Base-by-base conservation (phyloP, 2,329 filamentous ascomycete species). In the Penicillium griseofulvum region DNA sequence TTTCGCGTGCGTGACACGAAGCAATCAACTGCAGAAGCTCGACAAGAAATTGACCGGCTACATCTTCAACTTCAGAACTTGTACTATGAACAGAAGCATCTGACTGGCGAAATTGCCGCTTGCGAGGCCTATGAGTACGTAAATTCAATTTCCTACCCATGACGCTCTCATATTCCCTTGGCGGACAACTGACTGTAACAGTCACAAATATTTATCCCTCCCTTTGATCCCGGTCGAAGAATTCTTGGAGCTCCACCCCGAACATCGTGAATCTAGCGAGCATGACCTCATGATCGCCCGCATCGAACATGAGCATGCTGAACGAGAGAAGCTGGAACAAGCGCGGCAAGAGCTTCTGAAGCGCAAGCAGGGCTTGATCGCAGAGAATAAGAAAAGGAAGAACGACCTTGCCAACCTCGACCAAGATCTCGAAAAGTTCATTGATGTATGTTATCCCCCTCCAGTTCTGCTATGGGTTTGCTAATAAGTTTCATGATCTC, bases 41-140 rank as follows among this genome's bases (percentile, higher is more conserved):
- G 92, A 46, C 89, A 93, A 66, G 91, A 96, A 74, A 91, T 97
- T 61, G 94, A 99, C 71, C 85, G 87, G 47, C 80, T 99, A 58
- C 92, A 97, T 71, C 81, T 99, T 36, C 90, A 96, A 69, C 81
- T 99, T 52, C 93, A 97, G 75, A 99, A 99, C 69, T 78, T 99
- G 8, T 95, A 94, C 73, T 99, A 99, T 70, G 93, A 99, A 74
- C 92, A 97, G 76, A 82, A 90, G 52, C 91, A 97, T 73, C 78
- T 99, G 52, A 86, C 89, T 61, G 90, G 90, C 46, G 94, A 99
- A 75, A 97, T 99, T 58, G 80, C 84, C 0, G 91, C 90, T 9
- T 97, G 94, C 72, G 90, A 96, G 70, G 88, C 87, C 49, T 97
- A 95, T 66, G 90, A 96, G 91, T 96, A 77, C 59, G 89, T 83